phyloP scores from a whole-genome alignment of 352 stramenopile genomes.

The Globisporangium yorkense region DNA sequence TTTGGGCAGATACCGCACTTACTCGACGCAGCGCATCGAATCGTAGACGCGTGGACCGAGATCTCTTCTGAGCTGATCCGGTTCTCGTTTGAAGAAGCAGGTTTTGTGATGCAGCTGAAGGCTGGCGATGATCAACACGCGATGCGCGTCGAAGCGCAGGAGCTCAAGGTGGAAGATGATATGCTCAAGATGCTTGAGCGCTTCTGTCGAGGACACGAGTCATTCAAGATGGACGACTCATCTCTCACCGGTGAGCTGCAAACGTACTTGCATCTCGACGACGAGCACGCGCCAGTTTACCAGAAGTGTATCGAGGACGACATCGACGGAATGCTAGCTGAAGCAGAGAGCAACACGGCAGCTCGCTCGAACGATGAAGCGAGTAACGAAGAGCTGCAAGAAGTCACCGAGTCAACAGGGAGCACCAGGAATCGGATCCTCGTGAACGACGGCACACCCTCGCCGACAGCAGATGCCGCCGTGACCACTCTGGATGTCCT shows the following conservation, averaged over 20 bases:
- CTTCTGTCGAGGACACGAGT: not conserved
- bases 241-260: slow-evolving; percentile 6
- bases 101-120: slow-evolving; percentile 6
- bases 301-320: slow-evolving; percentile 14
- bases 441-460: not conserved
- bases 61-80: slow-evolving; percentile 12
- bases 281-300: slow-evolving; percentile 8
- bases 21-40: slow-evolving; percentile 13
- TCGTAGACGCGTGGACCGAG: slow-evolving; percentile 16
- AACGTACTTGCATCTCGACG: slow-evolving; percentile 11
- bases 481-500: slow-evolving; percentile 4
- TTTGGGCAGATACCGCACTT: slow-evolving; percentile 18
- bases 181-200: slow-evolving; percentile 5
- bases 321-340: slow-evolving; percentile 1
- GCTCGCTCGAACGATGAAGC: no score
- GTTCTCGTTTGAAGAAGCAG: slow-evolving; percentile 7
- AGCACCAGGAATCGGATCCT: slow-evolving; percentile 11
- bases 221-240: not conserved
- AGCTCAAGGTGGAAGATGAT: slow-evolving; percentile 8
- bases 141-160: slow-evolving; percentile 7
- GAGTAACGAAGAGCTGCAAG: no score
- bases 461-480: not conserved
- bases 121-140: not conserved
- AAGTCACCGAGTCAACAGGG: not conserved
- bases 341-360: no score